phyloP scores from a whole-genome alignment of 495 filamentous ascomycete species.

The Penicillium pulvis region DNA sequence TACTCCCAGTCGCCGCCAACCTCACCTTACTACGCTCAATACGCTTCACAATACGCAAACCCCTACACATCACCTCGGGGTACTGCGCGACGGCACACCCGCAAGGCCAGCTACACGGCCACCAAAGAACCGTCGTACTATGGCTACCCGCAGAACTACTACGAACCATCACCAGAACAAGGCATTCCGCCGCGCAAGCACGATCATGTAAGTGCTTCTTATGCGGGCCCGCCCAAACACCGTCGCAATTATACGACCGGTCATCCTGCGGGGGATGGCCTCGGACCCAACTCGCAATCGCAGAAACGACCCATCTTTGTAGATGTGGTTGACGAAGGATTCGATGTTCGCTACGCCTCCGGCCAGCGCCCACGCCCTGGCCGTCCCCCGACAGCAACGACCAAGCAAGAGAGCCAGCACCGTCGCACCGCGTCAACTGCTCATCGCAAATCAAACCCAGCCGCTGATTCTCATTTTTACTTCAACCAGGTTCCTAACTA shows the following conservation, averaged over 20 bases:
- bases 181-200: conserved; percentile 53
- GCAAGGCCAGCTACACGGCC: conserved; percentile 51
- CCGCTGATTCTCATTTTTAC: conserved; percentile 57
- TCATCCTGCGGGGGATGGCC: conserved; percentile 44
- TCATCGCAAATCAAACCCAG: conserved; percentile 50
- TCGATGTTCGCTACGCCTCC: conserved; percentile 41
- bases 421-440: conserved; percentile 39
- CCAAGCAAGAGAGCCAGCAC: conserved; percentile 31
- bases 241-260: conserved; percentile 43
- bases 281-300: conserved; percentile 41
- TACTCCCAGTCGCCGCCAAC: conserved; percentile 54
- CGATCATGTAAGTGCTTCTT: conserved; percentile 62
- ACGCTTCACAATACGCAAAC: conserved; percentile 46
- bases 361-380: conserved; percentile 29
- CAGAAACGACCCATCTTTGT: conserved; percentile 55
- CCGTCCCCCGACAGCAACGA: conserved; percentile 26
- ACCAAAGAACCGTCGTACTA: conserved; percentile 46
- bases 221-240: conserved; percentile 42
- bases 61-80: conserved; percentile 43
- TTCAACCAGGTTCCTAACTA: conserved; percentile 51
- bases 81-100: conserved; percentile 44
- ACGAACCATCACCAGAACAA: conserved; percentile 51
- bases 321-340: conserved; percentile 58
- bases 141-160: conserved; percentile 39
- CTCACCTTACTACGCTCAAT: conserved; percentile 53